Conservation (phyloP, 768 basidiomycete genomes). For the Russula emetica region DNA sequence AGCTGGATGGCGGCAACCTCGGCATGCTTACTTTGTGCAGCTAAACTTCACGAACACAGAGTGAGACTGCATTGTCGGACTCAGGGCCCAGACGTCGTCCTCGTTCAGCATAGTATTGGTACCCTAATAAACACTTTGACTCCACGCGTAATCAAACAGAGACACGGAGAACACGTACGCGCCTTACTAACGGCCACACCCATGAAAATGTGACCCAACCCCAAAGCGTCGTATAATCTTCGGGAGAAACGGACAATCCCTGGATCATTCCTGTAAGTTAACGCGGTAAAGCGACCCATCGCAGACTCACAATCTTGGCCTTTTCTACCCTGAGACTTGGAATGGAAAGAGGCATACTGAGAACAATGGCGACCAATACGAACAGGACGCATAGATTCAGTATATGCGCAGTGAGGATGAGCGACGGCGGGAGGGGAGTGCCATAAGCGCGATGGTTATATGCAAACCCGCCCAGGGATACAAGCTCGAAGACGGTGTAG, state of each 20-base stretch:
- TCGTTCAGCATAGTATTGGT: conserved; percentile 57
- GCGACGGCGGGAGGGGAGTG: conserved; percentile 40
- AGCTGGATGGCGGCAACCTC: neutral
- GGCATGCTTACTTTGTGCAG: conserved; percentile 28
- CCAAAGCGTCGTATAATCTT: conserved; percentile 71
- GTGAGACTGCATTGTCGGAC: conserved; percentile 61
- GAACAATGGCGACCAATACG: conserved; percentile 43
- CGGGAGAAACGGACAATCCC: conserved; percentile 58
- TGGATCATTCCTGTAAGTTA: conserved; percentile 30
- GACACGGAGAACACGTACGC: conserved; percentile 34
- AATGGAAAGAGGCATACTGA: conserved; percentile 63
- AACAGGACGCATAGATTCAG: conserved; percentile 46
- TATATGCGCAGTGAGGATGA: conserved; percentile 31
- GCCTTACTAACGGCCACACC: conserved; percentile 60
- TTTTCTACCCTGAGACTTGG: conserved; percentile 50
- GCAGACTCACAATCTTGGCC: conserved; percentile 56
- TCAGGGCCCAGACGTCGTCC: conserved; percentile 66
- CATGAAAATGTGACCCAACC: conserved; percentile 71
- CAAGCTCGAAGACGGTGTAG: conserved; percentile 43
- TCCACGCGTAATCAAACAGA: neutral
- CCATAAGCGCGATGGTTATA: conserved; percentile 49
- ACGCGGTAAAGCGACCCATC: neutral
- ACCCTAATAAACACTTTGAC: conserved; percentile 32
- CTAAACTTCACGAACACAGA: conserved; percentile 54
- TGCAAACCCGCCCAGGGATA: conserved; percentile 51